Conservation (phyloP, 345 rosid species). For the Physaria fendleri region DNA sequence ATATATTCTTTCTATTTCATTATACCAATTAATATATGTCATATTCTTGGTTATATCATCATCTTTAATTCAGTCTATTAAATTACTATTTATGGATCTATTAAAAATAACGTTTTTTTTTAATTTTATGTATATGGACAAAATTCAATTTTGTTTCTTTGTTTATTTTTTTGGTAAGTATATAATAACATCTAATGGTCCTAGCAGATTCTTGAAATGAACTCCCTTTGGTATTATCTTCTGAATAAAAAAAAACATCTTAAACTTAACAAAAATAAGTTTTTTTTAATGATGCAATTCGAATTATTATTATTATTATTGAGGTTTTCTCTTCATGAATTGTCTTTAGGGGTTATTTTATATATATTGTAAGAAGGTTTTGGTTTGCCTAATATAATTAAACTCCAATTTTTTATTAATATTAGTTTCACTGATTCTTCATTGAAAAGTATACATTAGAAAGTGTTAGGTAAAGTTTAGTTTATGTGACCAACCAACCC, state of each 20-base stretch:
- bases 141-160: too few relatives aligned
- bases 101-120: background rate
- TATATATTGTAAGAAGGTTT: background rate
- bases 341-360: background rate
- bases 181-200: too few relatives aligned
- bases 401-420: background rate
- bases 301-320: too few relatives aligned
- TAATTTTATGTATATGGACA: too few relatives aligned
- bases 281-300: too few relatives aligned
- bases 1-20: too few relatives aligned
- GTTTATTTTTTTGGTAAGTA: too few relatives aligned
- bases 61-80: background rate
- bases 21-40: background rate
- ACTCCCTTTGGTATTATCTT: too few relatives aligned
- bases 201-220: too few relatives aligned
- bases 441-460: constrained; percentile 3
- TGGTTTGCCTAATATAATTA: constrained; percentile 5
- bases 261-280: too few relatives aligned
- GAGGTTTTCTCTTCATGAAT: background rate
- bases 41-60: background rate
- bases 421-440: background rate
- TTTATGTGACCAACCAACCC: constrained; percentile 14
- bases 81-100: background rate
- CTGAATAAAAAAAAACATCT: too few relatives aligned
- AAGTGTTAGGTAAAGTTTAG: constrained; percentile 23